Conservation (phyloP, 306 rosid species). For the Dryas octopetala region DNA sequence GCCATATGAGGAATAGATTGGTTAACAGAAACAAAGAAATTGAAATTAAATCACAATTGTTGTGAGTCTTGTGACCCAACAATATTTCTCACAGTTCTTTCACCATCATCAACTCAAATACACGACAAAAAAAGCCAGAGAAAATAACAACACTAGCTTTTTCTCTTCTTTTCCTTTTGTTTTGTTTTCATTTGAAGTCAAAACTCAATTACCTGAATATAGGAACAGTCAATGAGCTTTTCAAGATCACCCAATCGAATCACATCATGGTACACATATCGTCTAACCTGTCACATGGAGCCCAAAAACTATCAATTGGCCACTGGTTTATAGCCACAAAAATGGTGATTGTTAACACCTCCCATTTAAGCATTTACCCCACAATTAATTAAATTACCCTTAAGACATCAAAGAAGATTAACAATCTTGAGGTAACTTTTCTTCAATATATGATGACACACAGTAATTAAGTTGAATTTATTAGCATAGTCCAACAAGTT, state of each 20-base stretch:
- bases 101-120: slow-evolving; percentile 2
- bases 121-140: neutral
- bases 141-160: neutral
- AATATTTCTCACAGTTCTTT: neutral
- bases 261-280: slow-evolving; percentile 94
- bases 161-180: neutral
- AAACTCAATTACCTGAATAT: slow-evolving; percentile 61
- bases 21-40: neutral
- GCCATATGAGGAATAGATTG: slow-evolving; percentile 21
- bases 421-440: slow-evolving; percentile 1
- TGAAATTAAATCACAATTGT: no score
- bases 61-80: neutral
- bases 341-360: neutral
- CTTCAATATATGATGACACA: neutral
- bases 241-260: slow-evolving; percentile 87
- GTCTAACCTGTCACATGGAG: slow-evolving; percentile 63
- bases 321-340: slow-evolving; percentile 1
- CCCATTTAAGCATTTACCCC: neutral
- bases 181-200: neutral
- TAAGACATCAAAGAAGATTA: neutral
- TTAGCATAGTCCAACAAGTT: neutral
- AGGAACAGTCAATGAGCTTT: slow-evolving; percentile 84
- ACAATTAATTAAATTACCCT: neutral
- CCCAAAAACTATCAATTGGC: slow-evolving; percentile 8
- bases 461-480: neutral